These are phyloP conservation scores for Batrachochytrium dendrobatidis DNA, from an alignment of 371 early-diverging fungal species.

Conservation along the genomic window DNA sequence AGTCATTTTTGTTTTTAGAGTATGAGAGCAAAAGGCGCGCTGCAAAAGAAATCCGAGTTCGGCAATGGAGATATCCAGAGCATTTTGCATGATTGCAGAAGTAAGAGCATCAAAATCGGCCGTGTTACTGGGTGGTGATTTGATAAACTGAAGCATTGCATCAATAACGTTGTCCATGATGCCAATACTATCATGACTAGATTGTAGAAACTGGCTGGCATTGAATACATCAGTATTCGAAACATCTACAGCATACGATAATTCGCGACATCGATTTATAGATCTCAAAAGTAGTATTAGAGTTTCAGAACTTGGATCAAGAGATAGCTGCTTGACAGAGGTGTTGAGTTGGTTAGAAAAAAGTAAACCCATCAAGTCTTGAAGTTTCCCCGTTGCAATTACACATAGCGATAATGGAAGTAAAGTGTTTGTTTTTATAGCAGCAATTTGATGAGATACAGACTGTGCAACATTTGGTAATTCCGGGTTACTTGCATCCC, in stretches of 20 bases:
- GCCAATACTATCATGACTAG: background rate
- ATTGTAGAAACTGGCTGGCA: too few species aligned
- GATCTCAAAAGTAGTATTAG: background rate
- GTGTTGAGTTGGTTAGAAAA: background rate
- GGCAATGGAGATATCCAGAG: background rate
- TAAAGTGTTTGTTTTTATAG: too few species aligned
- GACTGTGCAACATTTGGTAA: too few species aligned
- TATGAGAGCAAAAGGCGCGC: too few species aligned
- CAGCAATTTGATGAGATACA: too few species aligned
- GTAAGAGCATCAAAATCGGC: background rate
- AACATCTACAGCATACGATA: background rate
- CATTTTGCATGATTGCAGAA: background rate
- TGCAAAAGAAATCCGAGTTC: background rate
- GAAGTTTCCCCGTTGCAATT: conserved; percentile 13
- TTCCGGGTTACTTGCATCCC: too few species aligned
- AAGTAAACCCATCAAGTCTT: background rate
- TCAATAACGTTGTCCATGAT: background rate
- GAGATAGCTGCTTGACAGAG: conserved; percentile 9
- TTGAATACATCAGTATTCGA: background rate
- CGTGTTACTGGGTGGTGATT: background rate
- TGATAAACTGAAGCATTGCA: background rate
- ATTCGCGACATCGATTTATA: background rate
- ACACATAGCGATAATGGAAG: background rate
- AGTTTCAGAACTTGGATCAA: conserved; percentile 3
- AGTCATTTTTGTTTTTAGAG: background rate